These are phyloP conservation scores for Ogataea pilisensis DNA, from an alignment of 805 yeast genomes.

Conservation along the genomic window DNA sequence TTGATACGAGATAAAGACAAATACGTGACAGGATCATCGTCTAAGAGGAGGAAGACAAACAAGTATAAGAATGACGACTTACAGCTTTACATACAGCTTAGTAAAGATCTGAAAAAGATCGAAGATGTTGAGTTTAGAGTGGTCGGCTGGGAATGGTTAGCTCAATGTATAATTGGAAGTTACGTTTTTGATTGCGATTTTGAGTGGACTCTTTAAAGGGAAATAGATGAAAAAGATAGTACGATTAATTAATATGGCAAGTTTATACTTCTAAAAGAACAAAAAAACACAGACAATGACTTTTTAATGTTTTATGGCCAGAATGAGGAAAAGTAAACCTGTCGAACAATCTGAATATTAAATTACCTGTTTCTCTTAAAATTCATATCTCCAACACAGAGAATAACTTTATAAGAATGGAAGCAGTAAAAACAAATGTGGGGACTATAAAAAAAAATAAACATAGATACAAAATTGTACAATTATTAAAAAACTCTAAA, in stretches of 20 bases:
- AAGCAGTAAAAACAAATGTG: not conserved
- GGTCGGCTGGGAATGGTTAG: constrained; percentile 64
- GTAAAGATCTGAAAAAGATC: not conserved
- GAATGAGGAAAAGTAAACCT: no score
- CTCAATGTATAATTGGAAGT: constrained; percentile 48
- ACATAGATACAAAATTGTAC: not conserved
- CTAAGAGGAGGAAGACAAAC: no score
- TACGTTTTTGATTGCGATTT: constrained; percentile 12
- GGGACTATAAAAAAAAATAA: not conserved
- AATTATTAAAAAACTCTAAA: no score
- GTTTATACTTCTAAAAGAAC: no score
- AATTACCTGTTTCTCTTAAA: no score
- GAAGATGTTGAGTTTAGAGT: constrained; percentile 22
- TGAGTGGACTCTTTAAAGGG: constrained; percentile 1
- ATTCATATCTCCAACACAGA: not conserved
- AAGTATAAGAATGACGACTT: not conserved
- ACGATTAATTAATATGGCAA: not conserved
- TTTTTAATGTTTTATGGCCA: no score
- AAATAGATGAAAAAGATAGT: not conserved
- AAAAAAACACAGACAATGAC: no score
- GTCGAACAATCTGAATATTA: no score
- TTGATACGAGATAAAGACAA: no score
- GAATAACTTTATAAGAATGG: not conserved
- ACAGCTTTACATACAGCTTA: not conserved
- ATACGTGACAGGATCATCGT: not conserved